Conservation (phyloP, 495 filamentous ascomycete species). For the Xylaria sp. region DNA sequence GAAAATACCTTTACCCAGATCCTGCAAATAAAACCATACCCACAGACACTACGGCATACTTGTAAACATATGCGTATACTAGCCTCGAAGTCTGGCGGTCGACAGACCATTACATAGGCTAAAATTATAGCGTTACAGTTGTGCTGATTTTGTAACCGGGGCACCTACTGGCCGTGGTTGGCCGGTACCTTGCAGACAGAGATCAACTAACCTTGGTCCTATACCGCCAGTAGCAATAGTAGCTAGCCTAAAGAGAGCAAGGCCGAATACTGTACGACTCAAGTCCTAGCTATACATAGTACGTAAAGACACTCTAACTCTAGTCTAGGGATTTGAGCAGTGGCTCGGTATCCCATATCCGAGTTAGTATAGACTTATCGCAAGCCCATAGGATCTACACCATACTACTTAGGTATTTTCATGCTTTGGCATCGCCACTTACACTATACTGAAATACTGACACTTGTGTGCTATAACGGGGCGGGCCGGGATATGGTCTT, state of each 20-base stretch:
- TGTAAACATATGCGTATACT: conserved; percentile 4
- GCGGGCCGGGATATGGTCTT: neutral
- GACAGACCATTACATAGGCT: conserved; percentile 7
- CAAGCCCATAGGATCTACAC: neutral
- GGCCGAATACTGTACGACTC: neutral
- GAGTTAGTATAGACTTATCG: neutral
- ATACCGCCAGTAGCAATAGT: neutral
- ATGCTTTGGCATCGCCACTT: no score
- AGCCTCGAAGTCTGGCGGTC: neutral
- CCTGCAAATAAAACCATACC: neutral
- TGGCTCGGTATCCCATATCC: neutral
- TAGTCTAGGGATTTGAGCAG: neutral
- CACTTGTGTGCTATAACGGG: neutral
- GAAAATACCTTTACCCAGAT: neutral
- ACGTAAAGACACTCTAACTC: neutral
- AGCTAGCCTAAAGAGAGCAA: neutral
- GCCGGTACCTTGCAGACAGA: conserved; percentile 25
- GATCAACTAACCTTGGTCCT: neutral
- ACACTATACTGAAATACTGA: neutral
- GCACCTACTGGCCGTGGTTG: neutral
- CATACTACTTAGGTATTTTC: no score
- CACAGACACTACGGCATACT: neutral
- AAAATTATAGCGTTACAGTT: conserved; percentile 22
- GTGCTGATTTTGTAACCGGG: conserved; percentile 1
- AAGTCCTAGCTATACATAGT: neutral